phyloP scores from a whole-genome alignment of 495 filamentous ascomycete species.

The Lophiostoma macrostomum region DNA sequence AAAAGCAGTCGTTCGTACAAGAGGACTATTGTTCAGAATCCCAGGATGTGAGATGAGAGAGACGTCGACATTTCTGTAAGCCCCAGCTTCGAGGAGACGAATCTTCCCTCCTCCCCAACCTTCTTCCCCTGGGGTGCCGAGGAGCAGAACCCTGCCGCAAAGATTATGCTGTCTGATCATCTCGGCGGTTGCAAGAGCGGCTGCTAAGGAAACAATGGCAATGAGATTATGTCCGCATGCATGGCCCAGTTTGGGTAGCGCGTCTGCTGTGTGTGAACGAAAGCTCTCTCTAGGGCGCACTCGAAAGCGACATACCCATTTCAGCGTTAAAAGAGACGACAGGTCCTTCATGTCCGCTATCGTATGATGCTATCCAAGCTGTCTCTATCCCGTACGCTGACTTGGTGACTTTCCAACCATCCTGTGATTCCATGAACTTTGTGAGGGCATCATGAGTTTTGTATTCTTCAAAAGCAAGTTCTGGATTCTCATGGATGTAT shows the following conservation, averaged over 20 bases:
- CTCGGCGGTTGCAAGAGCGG: constrained; percentile 55
- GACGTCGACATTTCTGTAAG: constrained; percentile 63
- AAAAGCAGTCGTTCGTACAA: constrained; percentile 52
- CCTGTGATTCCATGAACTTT: constrained; percentile 23
- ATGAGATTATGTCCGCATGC: constrained; percentile 72
- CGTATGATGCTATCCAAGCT: constrained; percentile 36
- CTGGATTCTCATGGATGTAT: constrained; percentile 36
- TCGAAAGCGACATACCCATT: constrained; percentile 36
- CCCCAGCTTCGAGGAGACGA: constrained; percentile 59
- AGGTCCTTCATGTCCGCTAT: constrained; percentile 31
- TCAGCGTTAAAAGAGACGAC: constrained; percentile 38
- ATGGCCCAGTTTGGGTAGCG: constrained; percentile 56
- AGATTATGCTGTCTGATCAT: constrained; percentile 48
- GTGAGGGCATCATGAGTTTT: constrained; percentile 36
- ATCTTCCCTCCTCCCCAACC: constrained; percentile 66
- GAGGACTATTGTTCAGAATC: constrained; percentile 43
- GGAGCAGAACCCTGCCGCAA: constrained; percentile 57
- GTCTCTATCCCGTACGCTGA: constrained; percentile 37
- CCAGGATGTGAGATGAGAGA: constrained; percentile 59
- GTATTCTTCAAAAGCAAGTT: constrained; percentile 37
- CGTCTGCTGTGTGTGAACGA: too few relatives aligned
- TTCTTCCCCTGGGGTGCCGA: constrained; percentile 73
- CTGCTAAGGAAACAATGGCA: constrained; percentile 59
- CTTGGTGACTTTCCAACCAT: constrained; percentile 34
- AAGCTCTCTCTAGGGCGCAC: too few relatives aligned